Base-by-base conservation (phyloP, 352 stramenopile species). In the Phytophthora sp. region DNA sequence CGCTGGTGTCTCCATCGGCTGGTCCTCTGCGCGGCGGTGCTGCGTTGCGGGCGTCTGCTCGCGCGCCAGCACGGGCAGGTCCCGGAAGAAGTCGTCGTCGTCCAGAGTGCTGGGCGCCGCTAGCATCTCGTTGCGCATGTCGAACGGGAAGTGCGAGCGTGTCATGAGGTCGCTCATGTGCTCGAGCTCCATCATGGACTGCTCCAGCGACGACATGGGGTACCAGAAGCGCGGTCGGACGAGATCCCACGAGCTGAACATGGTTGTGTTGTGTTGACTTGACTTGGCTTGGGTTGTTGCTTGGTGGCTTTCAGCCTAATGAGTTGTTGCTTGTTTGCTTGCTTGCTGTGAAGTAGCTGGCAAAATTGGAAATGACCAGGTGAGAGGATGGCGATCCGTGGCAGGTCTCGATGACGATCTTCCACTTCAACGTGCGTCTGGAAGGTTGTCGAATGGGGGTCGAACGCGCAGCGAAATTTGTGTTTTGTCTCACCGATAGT, bases 61-160 rank as follows among this genome's bases (percentile, higher is more conserved):
- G 31, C 62, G 51, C 20, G 39, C 52, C 44, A 52, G 49, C 5
- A 69, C 37, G n/a, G 63, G 54, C n/a, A 87, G 52, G 51, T 87
- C 77, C n/a, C 72, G 56, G 69, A 84, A 87, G 64, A 84, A 87
- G 5, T 79, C 74, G 51, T 77, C 68, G 46, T 84, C 74, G 27
- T 80, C 69, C 26, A 70, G 30, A 23, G 54, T 54, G 32, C 46
- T 65, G 31, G 62, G 66, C 5, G 42, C 23, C 23, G 60, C 48
- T 12, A 79, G 18, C 59, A 81, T 66, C 44, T 64, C 54, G 44
- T 50, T 23, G 28, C 30, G 27, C 27, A 42, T 7, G 26, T 35
- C 38, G 37, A 66, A 52, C 13, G 64, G 44, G 58, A 69, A 61
- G 57, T 46, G 54, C 28, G 61, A 63, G 18, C 52, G 54, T 21